phyloP scores from a whole-genome alignment of 306 rosid genomes.

The Comarum palustre region DNA sequence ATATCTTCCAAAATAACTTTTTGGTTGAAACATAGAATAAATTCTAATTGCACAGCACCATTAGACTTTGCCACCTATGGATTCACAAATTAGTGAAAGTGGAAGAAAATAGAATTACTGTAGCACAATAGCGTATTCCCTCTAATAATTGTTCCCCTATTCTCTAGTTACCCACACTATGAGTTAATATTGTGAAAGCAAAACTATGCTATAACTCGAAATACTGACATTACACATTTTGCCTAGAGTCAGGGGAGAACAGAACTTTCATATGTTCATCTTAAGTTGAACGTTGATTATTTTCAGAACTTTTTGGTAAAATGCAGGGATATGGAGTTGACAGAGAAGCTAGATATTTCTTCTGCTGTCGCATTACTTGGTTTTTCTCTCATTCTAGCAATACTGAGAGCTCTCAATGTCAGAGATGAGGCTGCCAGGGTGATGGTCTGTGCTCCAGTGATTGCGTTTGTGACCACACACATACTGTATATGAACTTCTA shows the following conservation, averaged over 20 bases:
- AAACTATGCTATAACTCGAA: not conserved
- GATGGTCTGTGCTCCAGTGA: constrained; percentile 89
- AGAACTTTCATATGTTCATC: not conserved
- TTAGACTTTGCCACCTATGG: not conserved
- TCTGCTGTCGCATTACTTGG: constrained; percentile 90
- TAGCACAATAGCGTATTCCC: not conserved
- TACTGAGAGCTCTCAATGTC: constrained; percentile 66
- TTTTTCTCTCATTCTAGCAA: constrained; percentile 63
- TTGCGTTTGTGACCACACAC: constrained; percentile 84
- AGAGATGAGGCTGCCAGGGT: constrained; percentile 86
- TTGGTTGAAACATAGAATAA: not conserved
- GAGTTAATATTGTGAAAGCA: not conserved
- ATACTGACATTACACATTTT: not conserved
- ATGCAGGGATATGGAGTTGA: constrained; percentile 83
- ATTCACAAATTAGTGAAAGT: not conserved
- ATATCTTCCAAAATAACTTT: not conserved
- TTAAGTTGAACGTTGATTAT: not conserved
- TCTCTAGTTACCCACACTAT: not conserved
- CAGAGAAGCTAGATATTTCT: constrained; percentile 79
- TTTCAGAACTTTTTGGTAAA: not conserved
- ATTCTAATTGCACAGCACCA: not conserved
- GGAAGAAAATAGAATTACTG: not conserved
- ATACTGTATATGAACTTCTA: constrained; percentile 85
- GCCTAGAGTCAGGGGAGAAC: not conserved
- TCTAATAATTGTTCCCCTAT: not conserved